phyloP scores from a whole-genome alignment of 495 filamentous ascomycete genomes.

The Parathielavia hyrcaniae region DNA sequence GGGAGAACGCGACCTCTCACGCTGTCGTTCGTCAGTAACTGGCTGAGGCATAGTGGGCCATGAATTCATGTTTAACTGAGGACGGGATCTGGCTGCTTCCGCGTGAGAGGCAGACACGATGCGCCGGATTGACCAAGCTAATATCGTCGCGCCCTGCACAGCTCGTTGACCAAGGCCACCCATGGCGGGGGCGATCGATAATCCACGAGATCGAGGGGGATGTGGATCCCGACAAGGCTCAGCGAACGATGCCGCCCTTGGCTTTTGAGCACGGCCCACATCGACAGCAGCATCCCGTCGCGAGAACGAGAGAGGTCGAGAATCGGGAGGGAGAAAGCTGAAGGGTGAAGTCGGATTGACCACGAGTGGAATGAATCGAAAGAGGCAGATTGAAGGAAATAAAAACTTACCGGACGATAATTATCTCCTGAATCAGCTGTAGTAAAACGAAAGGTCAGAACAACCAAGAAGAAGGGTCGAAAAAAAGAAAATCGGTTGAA shows the following conservation, averaged over 20 bases:
- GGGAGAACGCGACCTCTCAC: conserved; percentile 91
- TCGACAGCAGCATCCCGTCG: conserved; percentile 8
- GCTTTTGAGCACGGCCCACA: conserved; percentile 15
- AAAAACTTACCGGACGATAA: conserved; percentile 45
- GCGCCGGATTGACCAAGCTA: background rate
- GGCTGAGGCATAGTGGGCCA: conserved; percentile 1
- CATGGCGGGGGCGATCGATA: conserved; percentile 9
- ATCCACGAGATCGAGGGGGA: conserved; percentile 6
- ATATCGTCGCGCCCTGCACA: background rate
- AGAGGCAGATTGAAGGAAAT: background rate
- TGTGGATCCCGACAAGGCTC: conserved; percentile 11
- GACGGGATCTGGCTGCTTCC: background rate
- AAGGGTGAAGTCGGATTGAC: background rate
- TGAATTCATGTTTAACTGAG: no score
- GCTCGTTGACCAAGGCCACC: background rate
- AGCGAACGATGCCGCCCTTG: conserved; percentile 8
- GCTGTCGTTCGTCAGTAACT: conserved; percentile 55
- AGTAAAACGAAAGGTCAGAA: conserved; percentile 37
- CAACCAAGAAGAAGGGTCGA: conserved; percentile 21
- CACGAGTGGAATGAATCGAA: background rate
- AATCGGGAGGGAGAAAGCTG: background rate
- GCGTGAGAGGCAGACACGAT: background rate
- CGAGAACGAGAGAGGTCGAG: background rate
- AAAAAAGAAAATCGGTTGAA: conserved; percentile 13
- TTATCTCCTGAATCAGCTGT: conserved; percentile 49